Base-by-base conservation (phyloP, 176 grass and related monocot genomes). In the Metroxylon sagu region DNA sequence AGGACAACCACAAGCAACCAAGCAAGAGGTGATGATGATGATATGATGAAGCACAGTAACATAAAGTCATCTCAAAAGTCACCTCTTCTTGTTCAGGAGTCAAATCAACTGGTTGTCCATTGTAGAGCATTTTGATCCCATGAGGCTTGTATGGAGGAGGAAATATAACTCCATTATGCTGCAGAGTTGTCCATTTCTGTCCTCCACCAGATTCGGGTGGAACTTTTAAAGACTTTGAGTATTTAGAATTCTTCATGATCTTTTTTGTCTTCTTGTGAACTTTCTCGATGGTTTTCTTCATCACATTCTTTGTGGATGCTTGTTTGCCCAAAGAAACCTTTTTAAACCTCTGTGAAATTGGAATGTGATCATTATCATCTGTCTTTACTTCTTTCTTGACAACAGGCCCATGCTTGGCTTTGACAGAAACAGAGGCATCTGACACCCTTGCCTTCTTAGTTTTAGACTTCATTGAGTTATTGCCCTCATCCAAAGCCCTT, bases 61-160 rank as follows among this genome's bases (percentile, higher is more conserved):
- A 39, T 4, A 71, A 50, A 71, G 21, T 23, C 25, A 50, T 25
- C n/a, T 12, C 16, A 28, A 55, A 70, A 14, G 50, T 85, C 62
- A 98, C 94, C 94, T 98, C 94, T 65, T 98, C 94, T 66, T 98
- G 76, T 58, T 83, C 85, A 57, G 94, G 88, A 23, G 94, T 98
- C 57, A 98, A 79, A 78, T 93, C 69, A 71, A 98, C 71, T 27
- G 76, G 78, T 21, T 93, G 70, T 53, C 88, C 74, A 35, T 93
- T 93, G 66, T 98, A 98, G 25, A 98, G 81, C 85, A 98, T 98
- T 85, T 89, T 98, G 51, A 98, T 63, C 18, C 85, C 79, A 71
- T 98, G 94, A 73, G 94, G 76, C 16, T 78, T 80, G 74, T 98
- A 98, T 2, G 79, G 73, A 53, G 84, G 88, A 31, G 94, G 94